A percentile compares a stretch with the other conserved stretches of the same genome.
phyloP scores from a whole-genome alignment of 441 rosid species.

The Theobroma grandiflorum region DNA sequence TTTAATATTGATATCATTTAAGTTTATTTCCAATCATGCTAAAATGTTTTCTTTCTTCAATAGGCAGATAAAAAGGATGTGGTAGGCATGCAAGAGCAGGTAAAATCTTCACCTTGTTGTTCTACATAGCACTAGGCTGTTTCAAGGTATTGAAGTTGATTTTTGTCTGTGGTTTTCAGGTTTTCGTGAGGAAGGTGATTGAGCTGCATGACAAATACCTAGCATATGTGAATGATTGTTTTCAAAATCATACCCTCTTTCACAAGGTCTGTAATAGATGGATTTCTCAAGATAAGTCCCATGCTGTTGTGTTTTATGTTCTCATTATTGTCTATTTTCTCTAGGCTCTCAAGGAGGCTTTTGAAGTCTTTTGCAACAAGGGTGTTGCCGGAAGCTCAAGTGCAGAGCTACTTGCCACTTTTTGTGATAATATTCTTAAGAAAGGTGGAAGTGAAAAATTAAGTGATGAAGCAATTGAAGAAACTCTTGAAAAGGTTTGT shows the following conservation, averaged over 20 bases:
- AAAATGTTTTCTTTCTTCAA: conserved; percentile 18
- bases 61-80: conserved; percentile 75
- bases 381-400: conserved; percentile 58
- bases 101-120: conserved; percentile 23
- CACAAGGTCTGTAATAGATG: conserved; percentile 48
- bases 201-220: conserved; percentile 58
- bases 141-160: conserved; percentile 24
- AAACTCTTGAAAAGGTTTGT: conserved; percentile 58
- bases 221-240: conserved; percentile 56
- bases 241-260: conserved; percentile 52
- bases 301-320: neutral
- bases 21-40: conserved; percentile 11
- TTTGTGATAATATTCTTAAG: conserved; percentile 60
- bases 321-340: conserved; percentile 9
- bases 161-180: conserved; percentile 39
- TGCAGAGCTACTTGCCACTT: conserved; percentile 57
- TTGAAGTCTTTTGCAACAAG: conserved; percentile 64
- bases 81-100: conserved; percentile 70
- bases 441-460: conserved; percentile 60
- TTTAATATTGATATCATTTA: neutral
- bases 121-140: neutral
- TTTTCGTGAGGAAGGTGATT: conserved; percentile 56
- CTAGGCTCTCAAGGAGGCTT: conserved; percentile 58
- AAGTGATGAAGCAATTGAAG: conserved; percentile 60
- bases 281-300: neutral